phyloP scores from a whole-genome alignment of 805 yeast species.

The Barnettozyma botsteinii region DNA sequence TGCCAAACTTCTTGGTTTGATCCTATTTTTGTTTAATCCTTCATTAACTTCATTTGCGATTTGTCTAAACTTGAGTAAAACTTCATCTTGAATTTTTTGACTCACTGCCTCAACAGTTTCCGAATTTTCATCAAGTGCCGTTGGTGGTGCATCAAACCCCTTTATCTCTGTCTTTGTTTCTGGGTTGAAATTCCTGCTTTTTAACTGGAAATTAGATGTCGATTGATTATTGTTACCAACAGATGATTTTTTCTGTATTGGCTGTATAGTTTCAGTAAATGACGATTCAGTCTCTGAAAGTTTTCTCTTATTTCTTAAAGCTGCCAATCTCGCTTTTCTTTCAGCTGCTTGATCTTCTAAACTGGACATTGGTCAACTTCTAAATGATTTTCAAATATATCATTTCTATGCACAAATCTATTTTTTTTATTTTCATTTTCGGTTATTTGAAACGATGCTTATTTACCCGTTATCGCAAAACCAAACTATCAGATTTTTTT shows the following conservation, averaged over 20 bases:
- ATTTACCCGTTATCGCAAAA: too few species aligned
- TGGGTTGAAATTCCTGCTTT: constrained; percentile 21
- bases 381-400: not conserved
- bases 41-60: constrained; percentile 2
- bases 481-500: too few species aligned
- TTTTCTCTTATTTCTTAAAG: constrained; percentile 20
- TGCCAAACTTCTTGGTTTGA: constrained; percentile 20
- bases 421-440: not conserved
- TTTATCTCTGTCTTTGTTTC: constrained; percentile 10
- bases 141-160: constrained; percentile 21
- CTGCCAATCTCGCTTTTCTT: constrained; percentile 26
- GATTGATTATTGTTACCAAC: not conserved
- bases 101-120: constrained; percentile 35
- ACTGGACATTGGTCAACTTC: constrained; percentile 9
- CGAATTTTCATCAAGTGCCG: constrained; percentile 23
- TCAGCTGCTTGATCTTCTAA: constrained; percentile 26
- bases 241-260: not conserved
- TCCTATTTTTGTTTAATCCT: not conserved
- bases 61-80: constrained; percentile 21
- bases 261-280: not conserved
- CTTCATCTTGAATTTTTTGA: constrained; percentile 24
- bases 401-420: not conserved
- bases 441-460: not conserved
- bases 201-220: not conserved
- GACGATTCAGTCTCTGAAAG: not conserved